phyloP scores from a whole-genome alignment of 2,329 filamentous ascomycete species.

The Hymenoscyphus occultus region DNA sequence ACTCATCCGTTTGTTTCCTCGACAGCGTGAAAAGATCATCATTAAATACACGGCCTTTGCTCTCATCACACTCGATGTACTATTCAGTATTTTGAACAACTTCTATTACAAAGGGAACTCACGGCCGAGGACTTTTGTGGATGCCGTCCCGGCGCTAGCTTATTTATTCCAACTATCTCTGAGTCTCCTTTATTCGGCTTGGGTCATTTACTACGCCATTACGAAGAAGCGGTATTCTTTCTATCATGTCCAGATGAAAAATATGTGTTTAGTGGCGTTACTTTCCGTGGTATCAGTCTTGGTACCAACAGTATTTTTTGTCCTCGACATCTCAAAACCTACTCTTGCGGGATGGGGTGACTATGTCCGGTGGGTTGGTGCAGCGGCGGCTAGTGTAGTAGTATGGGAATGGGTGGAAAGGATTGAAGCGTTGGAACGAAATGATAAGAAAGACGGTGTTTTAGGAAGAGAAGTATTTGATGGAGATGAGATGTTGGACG shows the following conservation, averaged over 20 bases:
- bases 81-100: conserved; percentile 89
- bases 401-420: conserved; percentile 80
- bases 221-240: conserved; percentile 70
- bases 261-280: conserved; percentile 64
- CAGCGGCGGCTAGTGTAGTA: conserved; percentile 72
- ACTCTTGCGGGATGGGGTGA: conserved; percentile 72
- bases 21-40: conserved; percentile 94
- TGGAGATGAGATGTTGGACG: conserved; percentile 70
- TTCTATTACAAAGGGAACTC: conserved; percentile 62
- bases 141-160: conserved; percentile 79
- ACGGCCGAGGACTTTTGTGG: conserved; percentile 73
- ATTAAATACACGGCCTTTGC: conserved; percentile 99
- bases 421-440: conserved; percentile 69
- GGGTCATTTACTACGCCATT: conserved; percentile 71
- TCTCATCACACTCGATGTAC: conserved; percentile 83
- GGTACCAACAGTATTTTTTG: conserved; percentile 72
- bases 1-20: conserved; percentile 88
- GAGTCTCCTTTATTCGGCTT: conserved; percentile 68
- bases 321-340: conserved; percentile 68
- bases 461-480: conserved; percentile 70
- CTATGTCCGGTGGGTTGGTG: conserved; percentile 74
- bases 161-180: conserved; percentile 71
- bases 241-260: conserved; percentile 69
- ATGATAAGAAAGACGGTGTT: conserved; percentile 71
- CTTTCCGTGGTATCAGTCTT: conserved; percentile 63